These are phyloP conservation scores for Coemansia sp. DNA, from an alignment of 192 early-diverging fungal genomes.

Conservation along the genomic window DNA sequence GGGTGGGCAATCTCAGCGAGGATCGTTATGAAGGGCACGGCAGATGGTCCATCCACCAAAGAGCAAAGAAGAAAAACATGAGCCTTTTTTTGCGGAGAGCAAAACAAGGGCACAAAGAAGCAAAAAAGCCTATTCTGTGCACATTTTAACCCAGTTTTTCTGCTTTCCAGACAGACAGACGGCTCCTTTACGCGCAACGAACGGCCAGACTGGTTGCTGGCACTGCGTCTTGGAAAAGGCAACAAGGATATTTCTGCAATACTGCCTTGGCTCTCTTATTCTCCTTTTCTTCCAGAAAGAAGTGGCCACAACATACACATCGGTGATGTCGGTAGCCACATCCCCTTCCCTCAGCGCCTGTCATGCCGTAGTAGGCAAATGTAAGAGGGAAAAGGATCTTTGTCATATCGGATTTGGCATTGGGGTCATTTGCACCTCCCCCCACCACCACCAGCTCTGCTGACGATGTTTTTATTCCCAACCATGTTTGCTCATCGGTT, in stretches of 20 bases:
- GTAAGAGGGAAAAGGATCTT: neutral
- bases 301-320: neutral
- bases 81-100: constrained; percentile 4
- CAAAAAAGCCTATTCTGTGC: neutral
- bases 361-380: neutral
- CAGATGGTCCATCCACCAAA: neutral
- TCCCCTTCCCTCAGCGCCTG: no score
- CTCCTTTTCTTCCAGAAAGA: neutral
- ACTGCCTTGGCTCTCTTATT: neutral
- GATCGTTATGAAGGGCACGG: neutral
- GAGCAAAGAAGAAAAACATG: neutral
- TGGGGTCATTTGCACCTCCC: neutral
- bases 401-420: neutral
- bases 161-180: neutral
- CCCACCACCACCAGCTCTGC: neutral
- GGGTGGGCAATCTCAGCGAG: neutral
- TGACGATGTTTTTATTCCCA: no score
- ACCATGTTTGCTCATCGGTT: neutral
- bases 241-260: neutral
- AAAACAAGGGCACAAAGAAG: neutral
- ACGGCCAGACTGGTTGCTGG: neutral
- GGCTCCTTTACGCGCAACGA: neutral
- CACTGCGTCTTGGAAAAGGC: neutral
- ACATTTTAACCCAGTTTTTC: neutral
- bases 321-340: no score